Base-by-base conservation (phyloP, 768 basidiomycete species). In the Tulasnella sp. region DNA sequence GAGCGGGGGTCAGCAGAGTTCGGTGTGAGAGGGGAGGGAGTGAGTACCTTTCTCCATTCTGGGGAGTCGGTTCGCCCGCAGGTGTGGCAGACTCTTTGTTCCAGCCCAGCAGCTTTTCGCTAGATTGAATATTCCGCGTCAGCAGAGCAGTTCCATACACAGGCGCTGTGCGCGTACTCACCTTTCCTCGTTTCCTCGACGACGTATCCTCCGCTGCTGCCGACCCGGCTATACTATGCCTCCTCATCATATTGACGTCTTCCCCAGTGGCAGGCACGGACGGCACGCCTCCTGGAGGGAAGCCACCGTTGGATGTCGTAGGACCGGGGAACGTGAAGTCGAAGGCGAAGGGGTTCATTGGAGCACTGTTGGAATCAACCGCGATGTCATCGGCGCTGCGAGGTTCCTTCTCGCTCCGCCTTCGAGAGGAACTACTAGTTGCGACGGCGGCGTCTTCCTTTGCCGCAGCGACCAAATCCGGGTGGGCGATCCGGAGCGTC, bases 31-130 rank as follows among this genome's bases (percentile, higher is more conserved):
- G 5, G 14, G n/a, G 32, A 19, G 17, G 40, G 68, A 44, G 35
- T 52, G 62, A 36, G 3, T 29, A 85, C 92, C 85, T 94, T 95
- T 76, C 96, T 86, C 96, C 96, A 99, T 81, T 99, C 96, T 0
- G 97, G 95, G 47, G 94, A 95, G 80, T 95, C 93, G 1, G 95
- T 98, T 73, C 94, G 85, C 19, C 97, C 97, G 76, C 96, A 99
- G 16, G 90, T 94, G 37, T 92, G 85, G 77, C 95, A 98, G 12
- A 95, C 92, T 77, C 90, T 90, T 71, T 84, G 80, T 8, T 80
- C 77, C 74, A 88, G 11, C 22, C 52, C 78, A 86, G 86, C 70
- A 79, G 67, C 84, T 85, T 73, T 72, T 11, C 71, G 62, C 71
- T 72, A 32, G 1, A 9, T 34, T 36, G 29, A 70, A 59, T 22